phyloP scores from a whole-genome alignment of 2,329 filamentous ascomycete species.

The Paramyrothecium roridum region DNA sequence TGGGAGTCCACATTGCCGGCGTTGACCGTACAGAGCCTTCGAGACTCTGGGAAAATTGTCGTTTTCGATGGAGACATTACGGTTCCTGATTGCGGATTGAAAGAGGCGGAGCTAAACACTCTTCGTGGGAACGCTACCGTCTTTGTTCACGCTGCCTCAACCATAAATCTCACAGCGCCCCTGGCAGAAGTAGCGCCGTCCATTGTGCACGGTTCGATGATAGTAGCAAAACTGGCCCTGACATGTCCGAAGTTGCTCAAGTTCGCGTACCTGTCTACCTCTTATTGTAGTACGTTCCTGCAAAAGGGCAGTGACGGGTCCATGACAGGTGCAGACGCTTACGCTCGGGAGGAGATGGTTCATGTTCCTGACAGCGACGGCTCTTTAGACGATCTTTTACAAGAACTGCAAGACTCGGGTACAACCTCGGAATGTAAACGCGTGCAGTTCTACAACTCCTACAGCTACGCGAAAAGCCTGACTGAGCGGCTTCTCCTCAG shows the following conservation, averaged over 20 bases:
- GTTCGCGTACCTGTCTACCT: conserved; percentile 1
- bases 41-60: neutral
- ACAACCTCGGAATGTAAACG: neutral
- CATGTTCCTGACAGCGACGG: neutral
- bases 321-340: neutral
- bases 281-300: neutral
- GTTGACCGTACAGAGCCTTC: neutral
- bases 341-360: neutral
- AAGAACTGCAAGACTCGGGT: neutral
- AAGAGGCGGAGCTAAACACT: neutral
- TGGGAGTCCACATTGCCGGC: neutral
- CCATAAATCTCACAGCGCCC: neutral
- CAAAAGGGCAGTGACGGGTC: neutral
- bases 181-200: neutral
- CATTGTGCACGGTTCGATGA: neutral
- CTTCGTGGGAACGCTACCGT: neutral
- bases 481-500: neutral
- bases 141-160: conserved; percentile 2
- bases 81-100: neutral
- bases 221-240: neutral
- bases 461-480: conserved; percentile 3
- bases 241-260: neutral
- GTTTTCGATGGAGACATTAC: neutral
- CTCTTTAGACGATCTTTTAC: neutral
- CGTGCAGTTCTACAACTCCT: neutral